Evolutionary conservation across 495 filamentous ascomycete species (phyloP), one percentile per base, ranked within the genome.

Genomic region (Darksidea phi): DNA sequence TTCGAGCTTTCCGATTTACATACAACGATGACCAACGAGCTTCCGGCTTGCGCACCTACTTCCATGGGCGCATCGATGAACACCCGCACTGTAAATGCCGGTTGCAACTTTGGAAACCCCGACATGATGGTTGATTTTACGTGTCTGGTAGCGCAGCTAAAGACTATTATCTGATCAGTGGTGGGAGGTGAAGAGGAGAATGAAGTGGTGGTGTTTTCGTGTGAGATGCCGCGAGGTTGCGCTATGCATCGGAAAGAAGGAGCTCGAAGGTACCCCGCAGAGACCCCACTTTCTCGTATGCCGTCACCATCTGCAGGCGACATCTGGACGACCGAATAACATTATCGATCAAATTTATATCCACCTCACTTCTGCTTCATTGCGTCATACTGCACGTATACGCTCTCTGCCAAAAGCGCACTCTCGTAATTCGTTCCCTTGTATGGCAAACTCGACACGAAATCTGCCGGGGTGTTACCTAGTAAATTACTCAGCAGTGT

Each of bases 341-440:
- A 32, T 32, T 3, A 32, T 32, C 28, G 28, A 10, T 32, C 28
- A 32, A 32, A 32, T 32, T 32, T 10, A 3, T 32, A 4, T 32
- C 28, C 10, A 32, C 28, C 4, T 32, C 3, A 85, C 41, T 63
- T 85, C 81, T 20, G 54, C 37, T 80, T 70, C 61, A 84, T 62
- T 1, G 81, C 80, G 74, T 84, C 80, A 69, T 86, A 84, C 68
- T 85, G 80, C 13, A 84, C 77, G 70, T 84, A 85, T 0, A 81
- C 72, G 1, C 69, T 75, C 47, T 64, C 67, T 0, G 80, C 77
- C 23, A 85, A 54, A 18, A 82, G 59, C 2, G 81, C 81, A 18
- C 76, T 80, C 73, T 84, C 81, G 18, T 73, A 75, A 60, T 84
- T 71, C 11, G 79, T 81, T 36, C 76, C 81, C 59, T 80, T 79